These are phyloP conservation scores for Vickermania ingenoplastis DNA, from an alignment of 208 protist species.

Conservation along the genomic window DNA sequence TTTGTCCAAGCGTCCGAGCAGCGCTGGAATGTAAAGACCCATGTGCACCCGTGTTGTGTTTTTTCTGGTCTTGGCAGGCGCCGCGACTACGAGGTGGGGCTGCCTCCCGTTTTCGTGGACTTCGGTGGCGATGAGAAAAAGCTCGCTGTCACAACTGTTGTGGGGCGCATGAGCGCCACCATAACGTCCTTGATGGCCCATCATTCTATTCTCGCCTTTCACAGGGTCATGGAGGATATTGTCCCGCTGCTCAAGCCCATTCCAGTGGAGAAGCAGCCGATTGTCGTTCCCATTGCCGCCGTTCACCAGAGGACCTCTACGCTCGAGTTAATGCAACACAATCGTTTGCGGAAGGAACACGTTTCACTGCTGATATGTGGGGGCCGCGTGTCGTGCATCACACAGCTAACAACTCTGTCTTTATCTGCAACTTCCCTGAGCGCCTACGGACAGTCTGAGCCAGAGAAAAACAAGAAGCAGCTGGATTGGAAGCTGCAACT, in stretches of 20 bases:
- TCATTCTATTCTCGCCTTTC: constrained; percentile 57
- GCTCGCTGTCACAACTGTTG: constrained; percentile 36
- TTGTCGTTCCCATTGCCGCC: neutral
- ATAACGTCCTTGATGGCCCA: constrained; percentile 74
- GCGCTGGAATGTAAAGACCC: constrained; percentile 44
- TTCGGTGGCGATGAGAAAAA: constrained; percentile 58
- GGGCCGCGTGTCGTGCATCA: constrained; percentile 63
- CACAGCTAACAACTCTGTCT: constrained; percentile 71
- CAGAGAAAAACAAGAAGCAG: constrained; percentile 13
- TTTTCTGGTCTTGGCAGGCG: constrained; percentile 9
- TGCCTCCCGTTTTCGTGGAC: constrained; percentile 62
- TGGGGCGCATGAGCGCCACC: constrained; percentile 64
- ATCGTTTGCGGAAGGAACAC: neutral
- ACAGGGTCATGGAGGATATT: constrained; percentile 38
- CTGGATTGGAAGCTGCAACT: constrained; percentile 57
- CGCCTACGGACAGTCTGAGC: constrained; percentile 32
- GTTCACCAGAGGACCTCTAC: neutral
- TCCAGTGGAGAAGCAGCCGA: neutral
- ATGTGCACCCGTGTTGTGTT: constrained; percentile 70
- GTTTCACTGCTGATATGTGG: constrained; percentile 40
- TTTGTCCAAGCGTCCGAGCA: constrained; percentile 55
- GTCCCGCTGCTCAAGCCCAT: constrained; percentile 13
- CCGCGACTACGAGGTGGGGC: constrained; percentile 38
- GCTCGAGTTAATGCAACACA: neutral
- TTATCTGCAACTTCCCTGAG: constrained; percentile 48